These are phyloP conservation scores for Echinosphaeria canescens DNA, from an alignment of 2,329 filamentous ascomycete species.

Conservation along the genomic window DNA sequence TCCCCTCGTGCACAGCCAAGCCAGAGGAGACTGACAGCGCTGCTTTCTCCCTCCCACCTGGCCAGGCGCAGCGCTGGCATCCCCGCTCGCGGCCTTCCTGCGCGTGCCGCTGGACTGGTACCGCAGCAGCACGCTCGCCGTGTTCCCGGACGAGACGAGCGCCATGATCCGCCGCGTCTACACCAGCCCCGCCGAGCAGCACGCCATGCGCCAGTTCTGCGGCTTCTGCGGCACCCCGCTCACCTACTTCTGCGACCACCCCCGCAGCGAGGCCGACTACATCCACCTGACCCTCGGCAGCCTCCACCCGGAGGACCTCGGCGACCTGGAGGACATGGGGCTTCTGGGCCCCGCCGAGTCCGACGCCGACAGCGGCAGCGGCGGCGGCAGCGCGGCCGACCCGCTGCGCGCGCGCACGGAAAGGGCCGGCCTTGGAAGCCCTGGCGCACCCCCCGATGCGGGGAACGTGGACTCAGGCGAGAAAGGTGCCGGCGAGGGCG, in stretches of 20 bases:
- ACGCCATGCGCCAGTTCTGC: conserved; percentile 61
- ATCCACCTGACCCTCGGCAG: conserved; percentile 71
- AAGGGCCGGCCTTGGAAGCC: too few species aligned
- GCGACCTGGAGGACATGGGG: conserved; percentile 50
- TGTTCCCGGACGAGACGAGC: conserved; percentile 59
- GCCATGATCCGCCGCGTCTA: conserved; percentile 44
- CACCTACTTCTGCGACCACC: conserved; percentile 63
- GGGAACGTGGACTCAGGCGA: neutral
- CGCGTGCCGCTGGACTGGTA: conserved; percentile 69
- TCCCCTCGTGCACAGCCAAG: neutral
- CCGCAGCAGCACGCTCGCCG: conserved; percentile 50
- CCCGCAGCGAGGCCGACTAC: conserved; percentile 47
- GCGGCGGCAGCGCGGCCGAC: conserved; percentile 8
- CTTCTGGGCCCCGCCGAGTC: conserved; percentile 30
- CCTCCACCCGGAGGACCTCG: conserved; percentile 47
- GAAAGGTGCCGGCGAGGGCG: neutral
- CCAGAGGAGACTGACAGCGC: neutral
- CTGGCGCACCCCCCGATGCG: conserved; percentile 8
- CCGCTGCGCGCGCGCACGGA: too few species aligned
- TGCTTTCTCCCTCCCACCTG: neutral
- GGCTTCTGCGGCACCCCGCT: conserved; percentile 80
- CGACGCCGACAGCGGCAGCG: too few species aligned
- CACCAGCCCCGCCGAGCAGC: conserved; percentile 31
- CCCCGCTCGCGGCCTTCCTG: conserved; percentile 61
- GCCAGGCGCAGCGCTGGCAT: conserved; percentile 41